phyloP scores from a whole-genome alignment of 2,329 filamentous ascomycete species.

The Ophiocordyceps camponoti-saundersi region DNA sequence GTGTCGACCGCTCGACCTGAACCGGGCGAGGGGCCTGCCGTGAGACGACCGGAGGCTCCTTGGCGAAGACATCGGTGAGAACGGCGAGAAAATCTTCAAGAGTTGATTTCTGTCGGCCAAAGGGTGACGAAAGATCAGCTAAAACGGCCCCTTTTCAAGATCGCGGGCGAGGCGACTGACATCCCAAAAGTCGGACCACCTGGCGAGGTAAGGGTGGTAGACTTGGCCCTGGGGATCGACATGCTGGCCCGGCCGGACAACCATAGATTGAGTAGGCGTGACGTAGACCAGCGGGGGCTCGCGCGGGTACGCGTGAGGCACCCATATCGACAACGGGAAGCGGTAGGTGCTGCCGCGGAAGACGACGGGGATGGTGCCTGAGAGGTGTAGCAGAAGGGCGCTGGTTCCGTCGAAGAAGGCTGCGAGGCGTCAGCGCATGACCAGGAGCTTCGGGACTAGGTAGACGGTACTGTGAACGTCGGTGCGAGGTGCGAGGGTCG shows the following conservation, averaged over 20 bases:
- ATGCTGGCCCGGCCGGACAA: slow-evolving; percentile 82
- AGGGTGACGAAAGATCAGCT: too few species aligned
- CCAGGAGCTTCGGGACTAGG: not conserved
- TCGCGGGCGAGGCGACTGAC: slow-evolving; percentile 29
- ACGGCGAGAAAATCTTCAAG: slow-evolving; percentile 70
- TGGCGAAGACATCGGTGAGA: slow-evolving; percentile 74
- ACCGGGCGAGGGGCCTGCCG: slow-evolving; percentile 37
- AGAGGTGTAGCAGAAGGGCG: slow-evolving; percentile 70
- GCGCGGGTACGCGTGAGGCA: slow-evolving; percentile 76
- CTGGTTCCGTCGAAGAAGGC: slow-evolving; percentile 80
- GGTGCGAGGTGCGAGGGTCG: slow-evolving; percentile 68
- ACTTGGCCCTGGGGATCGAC: slow-evolving; percentile 84
- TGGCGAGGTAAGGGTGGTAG: slow-evolving; percentile 87
- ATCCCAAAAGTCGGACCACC: slow-evolving; percentile 83
- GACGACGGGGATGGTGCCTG: slow-evolving; percentile 75
- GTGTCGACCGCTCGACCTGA: slow-evolving; percentile 7
- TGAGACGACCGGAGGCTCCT: slow-evolving; percentile 81
- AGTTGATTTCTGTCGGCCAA: slow-evolving; percentile 50
- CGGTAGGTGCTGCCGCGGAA: slow-evolving; percentile 83
- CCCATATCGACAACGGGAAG: slow-evolving; percentile 85
- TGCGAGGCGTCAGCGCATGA: slow-evolving; percentile 17
- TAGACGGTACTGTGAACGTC: slow-evolving; percentile 73
- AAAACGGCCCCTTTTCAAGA: not conserved
- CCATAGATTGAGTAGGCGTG: slow-evolving; percentile 74
- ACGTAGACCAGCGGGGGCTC: slow-evolving; percentile 81